Evolutionary conservation across 2,329 filamentous ascomycete species (phyloP).

Genomic region (Aspergillus brunneoviolaceus): DNA sequence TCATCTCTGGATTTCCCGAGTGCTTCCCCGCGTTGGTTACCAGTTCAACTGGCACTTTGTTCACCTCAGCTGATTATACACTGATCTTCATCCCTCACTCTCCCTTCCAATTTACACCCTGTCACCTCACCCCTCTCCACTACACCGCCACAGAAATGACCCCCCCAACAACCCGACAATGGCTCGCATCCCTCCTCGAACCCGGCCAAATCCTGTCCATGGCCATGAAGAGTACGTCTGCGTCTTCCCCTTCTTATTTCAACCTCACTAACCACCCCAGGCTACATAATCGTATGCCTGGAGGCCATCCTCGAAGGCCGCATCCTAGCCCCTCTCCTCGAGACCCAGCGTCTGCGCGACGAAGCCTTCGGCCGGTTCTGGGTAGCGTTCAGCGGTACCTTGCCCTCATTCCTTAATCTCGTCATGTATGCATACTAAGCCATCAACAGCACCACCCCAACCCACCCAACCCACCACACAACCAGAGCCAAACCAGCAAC

Average conservation of each 20-base stretch:
- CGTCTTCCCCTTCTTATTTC: not conserved
- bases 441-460: not conserved
- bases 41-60: too few species aligned
- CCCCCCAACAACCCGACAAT: not conserved
- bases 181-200: not conserved
- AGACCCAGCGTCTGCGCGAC: conserved; percentile 32
- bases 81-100: too few species aligned
- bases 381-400: conserved; percentile 36
- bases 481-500: not conserved
- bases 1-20: too few species aligned
- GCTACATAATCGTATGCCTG: not conserved
- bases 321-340: conserved; percentile 33
- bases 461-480: not conserved
- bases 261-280: not conserved
- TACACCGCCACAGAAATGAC: not conserved
- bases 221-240: not conserved
- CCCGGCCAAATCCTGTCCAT: not conserved
- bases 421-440: too few species aligned
- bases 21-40: too few species aligned
- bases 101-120: too few species aligned
- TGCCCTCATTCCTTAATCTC: too few species aligned
- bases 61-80: too few species aligned
- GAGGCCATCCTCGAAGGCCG: not conserved
- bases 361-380: conserved; percentile 43
- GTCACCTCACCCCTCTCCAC: too few species aligned